Evolutionary conservation across 2,329 filamentous ascomycete species (phyloP).

Genomic region (Corniculantispora saksenae): DNA sequence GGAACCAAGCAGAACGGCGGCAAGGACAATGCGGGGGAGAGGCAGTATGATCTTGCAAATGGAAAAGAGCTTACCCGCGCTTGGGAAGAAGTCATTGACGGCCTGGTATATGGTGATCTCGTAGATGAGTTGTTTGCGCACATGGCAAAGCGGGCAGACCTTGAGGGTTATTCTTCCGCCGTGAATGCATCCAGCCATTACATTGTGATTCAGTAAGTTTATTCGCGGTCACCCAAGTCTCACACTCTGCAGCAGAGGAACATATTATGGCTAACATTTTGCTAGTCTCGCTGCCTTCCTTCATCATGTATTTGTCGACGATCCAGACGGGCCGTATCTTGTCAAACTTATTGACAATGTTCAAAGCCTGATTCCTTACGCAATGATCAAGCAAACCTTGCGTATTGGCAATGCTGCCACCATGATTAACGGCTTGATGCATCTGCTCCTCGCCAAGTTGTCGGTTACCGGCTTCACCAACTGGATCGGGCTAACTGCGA

Average conservation of each 20-base stretch:
- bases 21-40: conserved; percentile 21
- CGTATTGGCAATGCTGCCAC: conserved; percentile 76
- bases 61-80: conserved; percentile 62
- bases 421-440: conserved; percentile 77
- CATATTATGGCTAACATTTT: too few species aligned
- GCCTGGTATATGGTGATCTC: conserved; percentile 67
- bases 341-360: conserved; percentile 70
- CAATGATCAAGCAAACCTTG: conserved; percentile 70
- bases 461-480: too few species aligned
- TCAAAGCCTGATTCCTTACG: conserved; percentile 71
- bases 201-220: conserved; percentile 69
- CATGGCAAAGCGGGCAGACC: conserved; percentile 58
- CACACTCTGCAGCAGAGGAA: too few species aligned
- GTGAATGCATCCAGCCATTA: conserved; percentile 67
- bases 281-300: conserved; percentile 71
- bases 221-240: too few species aligned
- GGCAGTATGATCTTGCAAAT: conserved; percentile 58
- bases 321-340: conserved; percentile 73
- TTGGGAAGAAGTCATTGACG: conserved; percentile 68
- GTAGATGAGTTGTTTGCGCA: conserved; percentile 66
- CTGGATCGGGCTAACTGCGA: too few species aligned
- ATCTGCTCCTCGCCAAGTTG: conserved; percentile 75
- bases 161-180: conserved; percentile 64
- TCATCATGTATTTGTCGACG: conserved; percentile 72
- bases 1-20: not conserved